Percentiles rank a stretch among this genome's conserved stretches.
These are phyloP conservation scores for Erodium trifolium DNA, from an alignment of 441 rosid species.

Conservation along the genomic window DNA sequence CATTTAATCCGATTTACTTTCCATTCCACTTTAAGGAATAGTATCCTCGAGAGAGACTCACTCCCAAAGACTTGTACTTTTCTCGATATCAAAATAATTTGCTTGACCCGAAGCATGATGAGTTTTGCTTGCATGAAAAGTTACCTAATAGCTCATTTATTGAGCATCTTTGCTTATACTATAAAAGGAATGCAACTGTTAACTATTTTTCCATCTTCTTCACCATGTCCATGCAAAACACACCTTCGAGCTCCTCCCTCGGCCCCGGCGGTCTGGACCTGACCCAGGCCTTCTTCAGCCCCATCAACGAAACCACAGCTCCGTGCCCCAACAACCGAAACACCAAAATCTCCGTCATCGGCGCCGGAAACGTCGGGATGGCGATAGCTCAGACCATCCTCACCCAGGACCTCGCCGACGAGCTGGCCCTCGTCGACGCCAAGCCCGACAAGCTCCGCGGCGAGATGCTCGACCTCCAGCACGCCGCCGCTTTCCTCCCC, in stretches of 20 bases:
- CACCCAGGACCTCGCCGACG: conserved; percentile 68
- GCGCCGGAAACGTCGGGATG: conserved; percentile 91
- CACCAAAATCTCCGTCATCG: conserved; percentile 71
- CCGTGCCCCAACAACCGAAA: conserved; percentile 50
- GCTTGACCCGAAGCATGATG: too few relatives aligned
- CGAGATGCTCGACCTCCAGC: conserved; percentile 97
- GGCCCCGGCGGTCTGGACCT: conserved; percentile 70
- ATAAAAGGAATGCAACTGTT: too few relatives aligned
- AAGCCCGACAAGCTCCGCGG: conserved; percentile 61
- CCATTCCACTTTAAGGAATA: too few relatives aligned
- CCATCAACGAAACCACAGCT: conserved; percentile 38
- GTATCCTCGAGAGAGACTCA: too few relatives aligned
- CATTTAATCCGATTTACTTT: too few relatives aligned
- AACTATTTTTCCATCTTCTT: too few relatives aligned
- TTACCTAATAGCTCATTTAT: too few relatives aligned
- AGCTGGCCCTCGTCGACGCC: conserved; percentile 64
- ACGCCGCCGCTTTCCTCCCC: conserved; percentile 94
- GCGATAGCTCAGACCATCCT: conserved; percentile 92
- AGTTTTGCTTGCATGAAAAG: too few relatives aligned
- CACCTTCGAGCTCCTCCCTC: conserved; percentile 38
- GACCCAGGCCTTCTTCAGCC: conserved; percentile 52
- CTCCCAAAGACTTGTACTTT: too few relatives aligned
- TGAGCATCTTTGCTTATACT: too few relatives aligned
- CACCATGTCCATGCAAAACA: conserved; percentile 39
- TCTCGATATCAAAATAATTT: too few relatives aligned